Conservation (phyloP, 352 stramenopile genomes). For the Pythium oligandrum region DNA sequence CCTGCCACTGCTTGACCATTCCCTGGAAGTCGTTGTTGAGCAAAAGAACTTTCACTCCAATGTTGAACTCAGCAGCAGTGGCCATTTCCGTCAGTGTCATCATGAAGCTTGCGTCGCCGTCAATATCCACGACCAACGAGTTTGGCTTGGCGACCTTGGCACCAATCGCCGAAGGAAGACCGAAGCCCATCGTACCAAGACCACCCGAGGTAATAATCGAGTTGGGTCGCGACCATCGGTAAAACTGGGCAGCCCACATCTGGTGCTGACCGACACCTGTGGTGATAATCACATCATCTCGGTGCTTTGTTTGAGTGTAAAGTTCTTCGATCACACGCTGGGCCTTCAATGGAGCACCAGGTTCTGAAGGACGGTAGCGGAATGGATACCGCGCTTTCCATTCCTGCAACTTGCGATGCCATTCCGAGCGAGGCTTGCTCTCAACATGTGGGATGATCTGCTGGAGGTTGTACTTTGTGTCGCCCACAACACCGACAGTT, state of each 20-base stretch:
- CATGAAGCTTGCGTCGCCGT: slow-evolving; percentile 94
- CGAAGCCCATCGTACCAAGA: slow-evolving; percentile 95
- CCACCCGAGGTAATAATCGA: slow-evolving; percentile 93
- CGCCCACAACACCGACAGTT: slow-evolving; percentile 70
- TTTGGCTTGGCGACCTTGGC: slow-evolving; percentile 91
- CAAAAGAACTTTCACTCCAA: slow-evolving; percentile 94
- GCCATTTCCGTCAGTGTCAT: slow-evolving; percentile 97
- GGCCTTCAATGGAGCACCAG: slow-evolving; percentile 85
- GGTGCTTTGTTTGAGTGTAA: slow-evolving; percentile 91
- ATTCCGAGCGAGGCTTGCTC: slow-evolving; percentile 82
- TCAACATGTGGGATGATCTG: slow-evolving; percentile 81
- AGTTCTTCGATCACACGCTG: slow-evolving; percentile 93
- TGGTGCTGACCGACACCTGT: slow-evolving; percentile 96
- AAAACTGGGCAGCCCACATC: slow-evolving; percentile 96
- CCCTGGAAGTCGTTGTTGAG: slow-evolving; percentile 97
- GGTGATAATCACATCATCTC: slow-evolving; percentile 91
- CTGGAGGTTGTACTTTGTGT: slow-evolving; percentile 91
- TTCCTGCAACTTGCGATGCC: slow-evolving; percentile 88
- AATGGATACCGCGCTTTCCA: slow-evolving; percentile 93
- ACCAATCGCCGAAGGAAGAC: slow-evolving; percentile 91
- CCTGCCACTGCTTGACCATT: slow-evolving; percentile 98
- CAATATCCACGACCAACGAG: slow-evolving; percentile 86
- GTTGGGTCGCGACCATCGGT: slow-evolving; percentile 93
- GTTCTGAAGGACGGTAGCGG: slow-evolving; percentile 74
- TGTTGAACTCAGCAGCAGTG: slow-evolving; percentile 91